phyloP scores from a whole-genome alignment of 2,329 filamentous ascomycete genomes.

The Pseudofabraea citricarpa region DNA sequence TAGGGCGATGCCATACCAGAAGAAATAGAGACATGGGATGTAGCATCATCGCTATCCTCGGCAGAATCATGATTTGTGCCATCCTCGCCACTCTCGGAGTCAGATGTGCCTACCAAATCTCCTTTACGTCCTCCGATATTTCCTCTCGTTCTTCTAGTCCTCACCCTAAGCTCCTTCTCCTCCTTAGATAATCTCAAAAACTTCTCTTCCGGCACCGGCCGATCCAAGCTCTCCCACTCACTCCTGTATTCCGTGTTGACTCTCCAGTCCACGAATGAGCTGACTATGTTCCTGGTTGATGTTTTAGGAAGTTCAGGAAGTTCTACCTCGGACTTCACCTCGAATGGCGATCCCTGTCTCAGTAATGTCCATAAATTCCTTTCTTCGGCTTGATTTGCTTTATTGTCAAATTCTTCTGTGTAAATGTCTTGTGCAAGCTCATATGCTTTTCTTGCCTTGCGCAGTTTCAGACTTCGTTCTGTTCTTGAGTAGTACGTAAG shows the following conservation, averaged over 20 bases:
- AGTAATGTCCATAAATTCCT: conserved; percentile 23
- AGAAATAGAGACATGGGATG: background rate
- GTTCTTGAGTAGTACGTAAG: background rate
- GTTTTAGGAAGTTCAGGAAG: conserved; percentile 5
- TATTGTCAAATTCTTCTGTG: conserved; percentile 21
- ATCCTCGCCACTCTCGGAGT: background rate
- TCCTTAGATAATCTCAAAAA: conserved; percentile 10
- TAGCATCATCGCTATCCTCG: background rate
- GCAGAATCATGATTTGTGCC: background rate
- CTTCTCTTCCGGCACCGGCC: conserved; percentile 13
- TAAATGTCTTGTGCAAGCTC: conserved; percentile 18
- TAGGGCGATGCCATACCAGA: background rate
- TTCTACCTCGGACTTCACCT: conserved; percentile 13
- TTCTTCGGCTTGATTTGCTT: conserved; percentile 21
- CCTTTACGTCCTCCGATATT: background rate
- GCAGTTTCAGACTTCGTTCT: conserved; percentile 1
- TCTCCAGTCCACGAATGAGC: conserved; percentile 21
- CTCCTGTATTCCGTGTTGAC: conserved; percentile 21
- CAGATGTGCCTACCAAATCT: background rate
- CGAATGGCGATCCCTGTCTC: conserved; percentile 19
- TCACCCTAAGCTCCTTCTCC: background rate
- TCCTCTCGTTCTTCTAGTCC: background rate
- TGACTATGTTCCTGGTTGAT: background rate
- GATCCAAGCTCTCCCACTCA: conserved; percentile 24
- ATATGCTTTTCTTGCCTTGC: conserved; percentile 1